Evolutionary conservation across 148 eudicot species (phyloP), one percentile per base, ranked within the genome.

Genomic region (Chenopodium formosanum): DNA sequence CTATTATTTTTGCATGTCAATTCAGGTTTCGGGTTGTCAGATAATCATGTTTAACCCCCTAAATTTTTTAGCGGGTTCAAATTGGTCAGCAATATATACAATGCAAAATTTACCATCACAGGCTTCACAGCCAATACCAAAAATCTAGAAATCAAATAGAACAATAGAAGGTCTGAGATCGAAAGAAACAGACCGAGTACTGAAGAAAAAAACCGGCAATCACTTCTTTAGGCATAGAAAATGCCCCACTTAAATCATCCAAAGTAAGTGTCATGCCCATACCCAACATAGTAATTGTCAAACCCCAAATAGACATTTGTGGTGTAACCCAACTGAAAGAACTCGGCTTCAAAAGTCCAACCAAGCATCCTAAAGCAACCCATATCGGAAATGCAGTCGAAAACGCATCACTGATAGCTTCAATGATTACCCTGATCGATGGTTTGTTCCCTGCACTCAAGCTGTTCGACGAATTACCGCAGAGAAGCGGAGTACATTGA

Each of bases 251-350:
- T 80, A 92, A 91, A 87, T 94, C 98, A 89, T 94, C 91, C 72
- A 92, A 87, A 44, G 93, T 94, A 68, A 94, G 87, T 25, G 96
- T 92, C 98, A 94, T 92, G 3, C 98, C 98, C 98, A 92, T 94
- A 22, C 97, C 98, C 81, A 94, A 88, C 97, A 94, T 94, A 73
- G 92, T 94, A 52, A 94, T 6, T 0, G 94, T 89, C 84, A 94
- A 84, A 2, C 93, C 92, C 87, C 85, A 81, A 50, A 94, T 86
- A 20, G 90, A 88, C 87, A 86, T 84, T 58, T 89, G 81, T 40
- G 94, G 92, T 22, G 78, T 81, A 2, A 94, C 94, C 96, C 98
- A 92, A 66, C 80, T 80, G 85, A 85, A 94, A 46, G 89, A 88
- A 58, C 65, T 79, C 1, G 94, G 94, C 75, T 81, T 91, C 32